Conservation (phyloP, 345 rosid genomes). For the Moricandia moricandioides region DNA sequence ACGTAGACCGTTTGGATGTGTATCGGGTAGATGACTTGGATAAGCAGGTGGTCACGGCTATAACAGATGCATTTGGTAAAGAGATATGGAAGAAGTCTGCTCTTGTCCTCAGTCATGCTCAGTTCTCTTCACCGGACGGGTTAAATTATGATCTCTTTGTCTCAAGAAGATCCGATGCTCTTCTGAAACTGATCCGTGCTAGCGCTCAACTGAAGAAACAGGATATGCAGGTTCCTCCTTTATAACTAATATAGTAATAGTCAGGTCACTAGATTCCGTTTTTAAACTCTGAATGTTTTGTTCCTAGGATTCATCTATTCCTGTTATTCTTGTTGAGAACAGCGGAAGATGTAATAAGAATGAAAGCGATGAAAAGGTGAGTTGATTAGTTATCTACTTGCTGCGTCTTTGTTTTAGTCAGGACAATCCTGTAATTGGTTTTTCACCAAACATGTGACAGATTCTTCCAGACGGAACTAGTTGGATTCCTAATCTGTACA, state of each 20-base stretch:
- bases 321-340: slow-evolving; percentile 56
- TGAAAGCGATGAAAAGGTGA: slow-evolving; percentile 58
- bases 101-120: slow-evolving; percentile 87
- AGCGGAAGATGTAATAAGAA: slow-evolving; percentile 62
- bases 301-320: slow-evolving; percentile 41
- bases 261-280: neutral
- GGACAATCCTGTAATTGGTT: neutral
- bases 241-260: neutral
- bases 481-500: slow-evolving; percentile 53
- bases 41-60: slow-evolving; percentile 66
- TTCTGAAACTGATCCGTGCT: slow-evolving; percentile 48
- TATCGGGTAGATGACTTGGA: slow-evolving; percentile 85
- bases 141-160: slow-evolving; percentile 62
- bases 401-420: neutral
- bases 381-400: neutral
- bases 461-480: slow-evolving; percentile 51
- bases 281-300: slow-evolving; percentile 2
- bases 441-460: slow-evolving; percentile 27
- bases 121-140: slow-evolving; percentile 80
- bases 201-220: slow-evolving; percentile 58
- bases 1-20: slow-evolving; percentile 79
- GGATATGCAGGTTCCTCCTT: slow-evolving; percentile 28
- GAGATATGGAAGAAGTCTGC: slow-evolving; percentile 75
- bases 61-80: slow-evolving; percentile 78
- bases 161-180: slow-evolving; percentile 68